Base-by-base conservation (phyloP, 2,329 filamentous ascomycete species). In the Colletotrichum euphorbiae region DNA sequence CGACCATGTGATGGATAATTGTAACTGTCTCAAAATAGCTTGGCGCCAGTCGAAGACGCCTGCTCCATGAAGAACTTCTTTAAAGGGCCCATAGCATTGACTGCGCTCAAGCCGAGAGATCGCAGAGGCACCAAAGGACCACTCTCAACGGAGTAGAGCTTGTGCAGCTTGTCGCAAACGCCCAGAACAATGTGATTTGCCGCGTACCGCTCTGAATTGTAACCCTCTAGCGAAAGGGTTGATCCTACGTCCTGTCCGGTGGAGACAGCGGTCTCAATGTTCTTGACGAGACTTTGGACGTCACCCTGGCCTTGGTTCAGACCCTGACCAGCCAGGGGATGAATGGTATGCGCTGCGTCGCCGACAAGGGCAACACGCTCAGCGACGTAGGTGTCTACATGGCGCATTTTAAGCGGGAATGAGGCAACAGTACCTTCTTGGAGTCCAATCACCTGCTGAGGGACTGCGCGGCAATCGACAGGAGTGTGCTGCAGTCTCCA, bases 301-400 rank as follows among this genome's bases (percentile, higher is more conserved):
- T 99, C 96, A 17, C 89, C 94, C 71, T 98, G 91, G 1, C 96
- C 96, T 74, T 97, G 92, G 76, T 99, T 99, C 13, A 99, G 84
- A 1, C 96, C 96, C 79, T 98, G 96, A 1, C 96, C 96, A 1
- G 93, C 96, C 4, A 99, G 89, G 0, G 96, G 96, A 78, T 99
- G 96, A 71, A 97, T 90, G 1, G 94, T 97, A 78, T 99, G 96
- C 7, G 96, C 96, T 1, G 96, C 96, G 72, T 99, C 96, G 69
- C 96, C 96, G 40, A 99, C 89, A 1, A 99, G 87, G 1, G 94
- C 96, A 8, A 98, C 84, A n/a, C 96, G 91, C 75, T 97, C 93
- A 43, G 90, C 92, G 46, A 93, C 92, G 77, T 99, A 99, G 1
- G 93, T 93, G 75, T 97, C 93, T n/a, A 95, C 94, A 77, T 99